Percentiles rank a stretch among this genome's conserved stretches.
These are phyloP conservation scores for Metahyphopichia silvanorum DNA, from an alignment of 805 yeast genomes.

Conservation along the genomic window DNA sequence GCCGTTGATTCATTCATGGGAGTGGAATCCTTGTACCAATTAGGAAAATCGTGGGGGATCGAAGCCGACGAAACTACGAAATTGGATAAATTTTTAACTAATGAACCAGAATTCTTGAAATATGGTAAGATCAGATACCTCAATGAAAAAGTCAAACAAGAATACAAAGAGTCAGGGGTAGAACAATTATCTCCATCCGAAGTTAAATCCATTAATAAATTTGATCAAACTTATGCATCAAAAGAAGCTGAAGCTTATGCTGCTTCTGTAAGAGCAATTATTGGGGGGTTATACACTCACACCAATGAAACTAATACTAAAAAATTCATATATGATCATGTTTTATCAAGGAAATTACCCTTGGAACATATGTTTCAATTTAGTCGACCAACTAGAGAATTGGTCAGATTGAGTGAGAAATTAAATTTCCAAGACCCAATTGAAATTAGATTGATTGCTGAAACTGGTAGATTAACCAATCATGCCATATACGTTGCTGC, in stretches of 20 bases:
- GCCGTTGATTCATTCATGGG: constrained; percentile 78
- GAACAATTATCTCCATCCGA: constrained; percentile 30
- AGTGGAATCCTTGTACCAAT: constrained; percentile 55
- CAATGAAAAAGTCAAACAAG: constrained; percentile 23
- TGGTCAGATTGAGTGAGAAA: constrained; percentile 71
- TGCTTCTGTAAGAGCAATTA: constrained; percentile 72
- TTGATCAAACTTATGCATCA: constrained; percentile 21
- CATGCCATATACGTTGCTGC: constrained; percentile 90
- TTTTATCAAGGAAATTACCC: constrained; percentile 80
- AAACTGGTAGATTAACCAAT: constrained; percentile 84
- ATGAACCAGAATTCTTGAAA: constrained; percentile 63
- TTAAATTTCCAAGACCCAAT: constrained; percentile 73
- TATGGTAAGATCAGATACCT: constrained; percentile 67
- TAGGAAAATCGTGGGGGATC: constrained; percentile 87
- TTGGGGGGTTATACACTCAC: constrained; percentile 80
- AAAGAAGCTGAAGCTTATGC: constrained; percentile 51
- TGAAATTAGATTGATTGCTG: constrained; percentile 75
- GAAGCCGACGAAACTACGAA: constrained; percentile 66
- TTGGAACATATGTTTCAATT: constrained; percentile 73
- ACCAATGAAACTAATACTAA: constrained; percentile 63
- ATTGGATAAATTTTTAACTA: constrained; percentile 61
- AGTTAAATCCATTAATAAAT: constrained; percentile 11
- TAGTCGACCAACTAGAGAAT: constrained; percentile 80
- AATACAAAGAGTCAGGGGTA: constrained; percentile 50
- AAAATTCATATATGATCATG: constrained; percentile 67